phyloP scores from a whole-genome alignment of 805 yeast genomes.

The Zygoascus bituminiphila region DNA sequence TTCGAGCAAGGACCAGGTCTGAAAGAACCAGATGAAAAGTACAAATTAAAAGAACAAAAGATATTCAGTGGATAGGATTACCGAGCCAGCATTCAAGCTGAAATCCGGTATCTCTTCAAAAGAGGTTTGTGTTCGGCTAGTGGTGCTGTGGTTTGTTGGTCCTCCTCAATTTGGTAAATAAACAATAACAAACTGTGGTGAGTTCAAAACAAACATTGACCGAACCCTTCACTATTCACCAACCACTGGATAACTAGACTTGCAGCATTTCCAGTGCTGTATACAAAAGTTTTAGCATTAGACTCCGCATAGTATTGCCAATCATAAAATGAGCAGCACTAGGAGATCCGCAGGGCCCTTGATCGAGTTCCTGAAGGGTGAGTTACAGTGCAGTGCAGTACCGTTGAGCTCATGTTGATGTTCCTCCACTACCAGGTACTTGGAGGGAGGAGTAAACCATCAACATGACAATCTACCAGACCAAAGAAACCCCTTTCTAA shows the following conservation, averaged over 20 bases:
- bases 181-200: background rate
- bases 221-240: background rate
- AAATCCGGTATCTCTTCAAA: no score
- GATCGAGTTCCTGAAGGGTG: slow-evolving; percentile 31
- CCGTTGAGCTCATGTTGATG: no score
- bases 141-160: no score
- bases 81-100: no score
- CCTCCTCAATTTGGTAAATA: background rate
- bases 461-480: slow-evolving; percentile 61
- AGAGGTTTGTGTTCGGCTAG: no score
- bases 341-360: slow-evolving; percentile 16
- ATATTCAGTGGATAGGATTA: no score
- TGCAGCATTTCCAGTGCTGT: background rate
- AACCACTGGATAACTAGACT: background rate
- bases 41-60: no score
- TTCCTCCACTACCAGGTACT: no score
- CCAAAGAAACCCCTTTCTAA: background rate
- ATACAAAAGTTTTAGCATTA: background rate
- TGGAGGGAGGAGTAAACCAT: no score
- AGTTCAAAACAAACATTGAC: background rate
- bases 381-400: slow-evolving; percentile 5
- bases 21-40: no score
- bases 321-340: background rate
- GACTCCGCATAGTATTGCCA: no score
- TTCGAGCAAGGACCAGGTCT: no score